Conservation (phyloP, 2,329 filamentous ascomycete species). For the Aspergillus persii region DNA sequence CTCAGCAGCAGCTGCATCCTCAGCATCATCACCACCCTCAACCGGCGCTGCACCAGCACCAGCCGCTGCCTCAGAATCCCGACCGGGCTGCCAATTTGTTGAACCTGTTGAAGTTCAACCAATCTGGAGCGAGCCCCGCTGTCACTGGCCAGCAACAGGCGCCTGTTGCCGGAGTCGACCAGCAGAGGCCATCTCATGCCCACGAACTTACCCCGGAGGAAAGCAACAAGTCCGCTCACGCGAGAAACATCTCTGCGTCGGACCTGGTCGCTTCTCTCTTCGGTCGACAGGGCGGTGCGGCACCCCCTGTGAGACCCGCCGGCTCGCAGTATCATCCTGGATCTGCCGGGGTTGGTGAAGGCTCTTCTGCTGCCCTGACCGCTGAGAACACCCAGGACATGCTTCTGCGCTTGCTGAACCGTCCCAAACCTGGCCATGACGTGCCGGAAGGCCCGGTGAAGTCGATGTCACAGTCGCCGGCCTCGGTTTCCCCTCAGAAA, state of each 20-base stretch:
- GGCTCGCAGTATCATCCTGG: constrained; percentile 21
- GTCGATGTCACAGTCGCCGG: constrained; percentile 38
- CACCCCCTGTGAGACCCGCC: constrained; percentile 24
- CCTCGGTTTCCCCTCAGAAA: constrained; percentile 37
- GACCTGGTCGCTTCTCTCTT: constrained; percentile 59
- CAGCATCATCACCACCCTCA: background rate
- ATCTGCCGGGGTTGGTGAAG: constrained; percentile 18
- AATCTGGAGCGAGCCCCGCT: constrained; percentile 34
- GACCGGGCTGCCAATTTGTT: constrained; percentile 59
- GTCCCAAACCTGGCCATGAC: constrained; percentile 52
- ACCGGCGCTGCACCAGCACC: constrained; percentile 37
- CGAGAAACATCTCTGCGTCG: constrained; percentile 51
- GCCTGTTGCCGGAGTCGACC: constrained; percentile 22
- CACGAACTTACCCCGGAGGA: constrained; percentile 25
- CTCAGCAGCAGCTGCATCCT: constrained; percentile 25
- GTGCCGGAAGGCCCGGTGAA: constrained; percentile 22
- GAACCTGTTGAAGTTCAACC: constrained; percentile 64
- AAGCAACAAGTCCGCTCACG: constrained; percentile 25
- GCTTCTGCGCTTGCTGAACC: constrained; percentile 80
- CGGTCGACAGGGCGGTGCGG: constrained; percentile 40
- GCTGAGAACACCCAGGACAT: constrained; percentile 76
- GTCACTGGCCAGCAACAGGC: constrained; percentile 28
- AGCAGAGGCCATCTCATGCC: constrained; percentile 26
- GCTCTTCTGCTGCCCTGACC: constrained; percentile 34
- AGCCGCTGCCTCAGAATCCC: constrained; percentile 38